Percentiles rank a stretch among this genome's conserved stretches.
These are phyloP conservation scores for Prunus campanulata DNA, from an alignment of 306 rosid genomes.

Conservation along the genomic window DNA sequence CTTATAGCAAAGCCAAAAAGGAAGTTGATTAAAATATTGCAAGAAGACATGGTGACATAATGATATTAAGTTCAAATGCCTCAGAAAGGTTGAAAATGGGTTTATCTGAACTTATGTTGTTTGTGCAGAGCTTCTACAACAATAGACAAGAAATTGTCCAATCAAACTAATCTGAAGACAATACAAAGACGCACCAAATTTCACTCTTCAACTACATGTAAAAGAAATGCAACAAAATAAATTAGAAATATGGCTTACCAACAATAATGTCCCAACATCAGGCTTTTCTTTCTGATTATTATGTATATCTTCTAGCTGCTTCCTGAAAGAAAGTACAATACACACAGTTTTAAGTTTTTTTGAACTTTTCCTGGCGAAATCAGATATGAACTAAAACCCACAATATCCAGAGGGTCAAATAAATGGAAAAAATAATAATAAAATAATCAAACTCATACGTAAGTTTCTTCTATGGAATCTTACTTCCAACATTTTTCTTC, in stretches of 20 bases:
- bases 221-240: constrained; percentile 13
- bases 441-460: not conserved
- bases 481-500: not conserved
- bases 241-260: constrained; percentile 51
- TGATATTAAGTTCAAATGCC: not conserved
- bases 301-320: constrained; percentile 95
- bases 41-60: not conserved
- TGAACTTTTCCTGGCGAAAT: not conserved
- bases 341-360: constrained; percentile 3
- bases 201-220: constrained; percentile 1
- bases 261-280: constrained; percentile 84
- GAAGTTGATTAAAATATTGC: not conserved
- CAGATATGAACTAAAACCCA: not conserved
- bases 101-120: constrained; percentile 2
- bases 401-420: not conserved
- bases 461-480: not conserved
- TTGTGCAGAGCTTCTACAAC: not conserved
- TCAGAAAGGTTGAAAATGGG: not conserved
- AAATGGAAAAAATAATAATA: not conserved
- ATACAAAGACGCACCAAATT: not conserved
- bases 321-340: constrained; percentile 59
- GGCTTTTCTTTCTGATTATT: constrained; percentile 81
- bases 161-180: not conserved
- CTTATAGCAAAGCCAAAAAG: not conserved
- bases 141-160: not conserved